Evolutionary conservation across 2,329 filamentous ascomycete species (phyloP), one percentile per base, ranked within the genome.

Genomic region (Aspergillus neoniger): DNA sequence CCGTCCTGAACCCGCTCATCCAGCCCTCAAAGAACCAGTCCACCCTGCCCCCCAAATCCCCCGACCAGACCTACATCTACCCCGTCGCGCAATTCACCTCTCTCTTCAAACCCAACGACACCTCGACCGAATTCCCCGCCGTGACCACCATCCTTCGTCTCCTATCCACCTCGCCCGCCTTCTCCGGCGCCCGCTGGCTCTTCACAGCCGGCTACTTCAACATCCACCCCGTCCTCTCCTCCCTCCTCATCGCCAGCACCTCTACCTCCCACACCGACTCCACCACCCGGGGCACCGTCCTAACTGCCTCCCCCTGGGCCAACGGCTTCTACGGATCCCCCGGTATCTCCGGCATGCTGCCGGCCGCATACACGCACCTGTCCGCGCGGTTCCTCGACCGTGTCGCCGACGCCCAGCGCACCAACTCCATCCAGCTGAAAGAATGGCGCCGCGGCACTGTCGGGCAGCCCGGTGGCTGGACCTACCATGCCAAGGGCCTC

Each of bases 121-220:
- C 86, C 0, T 97, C 94, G 0, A 98, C 94, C 12, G 95, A 99
- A 74, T 88, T 95, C 12, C 92, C 91, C 1, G 89, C 90, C 15
- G 80, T 99, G 17, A 91, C 87, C 0, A 85, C 85, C 49, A 85
- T 98, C 41, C 83, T 98, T 3, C 84, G 84, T 47, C 85, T 85
- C 1, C 83, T 97, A 3, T 83, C 88, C 0, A 78, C 76, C 0
- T 84, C 89, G 0, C 67, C 75, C 5, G 79, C 83, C 5, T 90
- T 91, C 69, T 79, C 82, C 9, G 83, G 86, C 36, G 91, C 90
- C 0, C 89, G 87, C 14, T 99, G 95, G 95, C 95, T 92, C 0
- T 98, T 99, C 75, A 98, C 95, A 0, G 95, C 95, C 0, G 95
- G 95, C 55, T 99, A 99, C 79, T 99, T 99, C 81, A 99, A 99